Conservation (phyloP, 176 grass and related monocot genomes). For the Aegilops sharonensis region DNA sequence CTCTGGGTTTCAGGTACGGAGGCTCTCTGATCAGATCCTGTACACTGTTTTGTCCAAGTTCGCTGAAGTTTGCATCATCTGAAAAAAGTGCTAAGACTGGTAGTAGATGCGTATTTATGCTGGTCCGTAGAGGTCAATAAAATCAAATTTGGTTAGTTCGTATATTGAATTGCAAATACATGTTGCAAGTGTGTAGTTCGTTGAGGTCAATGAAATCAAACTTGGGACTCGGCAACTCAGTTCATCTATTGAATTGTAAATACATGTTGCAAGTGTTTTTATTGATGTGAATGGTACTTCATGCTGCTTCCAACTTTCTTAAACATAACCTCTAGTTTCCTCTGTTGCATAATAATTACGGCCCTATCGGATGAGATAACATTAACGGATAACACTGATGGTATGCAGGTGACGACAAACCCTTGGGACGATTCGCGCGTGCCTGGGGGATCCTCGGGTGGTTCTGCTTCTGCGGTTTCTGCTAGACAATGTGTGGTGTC, state of each 20-base stretch:
- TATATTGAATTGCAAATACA: neutral
- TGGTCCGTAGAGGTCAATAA: neutral
- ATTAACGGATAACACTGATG: constrained; percentile 9
- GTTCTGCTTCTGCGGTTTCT: constrained; percentile 86
- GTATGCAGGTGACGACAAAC: constrained; percentile 78
- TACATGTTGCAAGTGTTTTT: neutral
- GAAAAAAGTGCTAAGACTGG: neutral
- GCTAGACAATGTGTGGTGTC: constrained; percentile 81
- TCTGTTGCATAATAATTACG: neutral
- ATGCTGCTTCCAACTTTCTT: neutral
- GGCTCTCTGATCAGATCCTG: neutral
- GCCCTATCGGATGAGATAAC: neutral
- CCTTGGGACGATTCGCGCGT: constrained; percentile 86
- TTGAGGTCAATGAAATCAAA: neutral
- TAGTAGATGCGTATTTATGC: neutral
- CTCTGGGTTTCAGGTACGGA: constrained; percentile 76
- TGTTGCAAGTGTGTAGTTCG: neutral
- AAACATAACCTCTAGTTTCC: neutral
- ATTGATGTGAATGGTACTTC: neutral
- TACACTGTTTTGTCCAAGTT: neutral
- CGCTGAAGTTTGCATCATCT: neutral
- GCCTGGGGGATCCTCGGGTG: constrained; percentile 90
- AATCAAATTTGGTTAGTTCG: neutral
- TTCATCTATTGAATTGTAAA: neutral
- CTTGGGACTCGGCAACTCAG: neutral